Conservation (phyloP, 192 early-diverging fungal species). For the Coemansia sp. region DNA sequence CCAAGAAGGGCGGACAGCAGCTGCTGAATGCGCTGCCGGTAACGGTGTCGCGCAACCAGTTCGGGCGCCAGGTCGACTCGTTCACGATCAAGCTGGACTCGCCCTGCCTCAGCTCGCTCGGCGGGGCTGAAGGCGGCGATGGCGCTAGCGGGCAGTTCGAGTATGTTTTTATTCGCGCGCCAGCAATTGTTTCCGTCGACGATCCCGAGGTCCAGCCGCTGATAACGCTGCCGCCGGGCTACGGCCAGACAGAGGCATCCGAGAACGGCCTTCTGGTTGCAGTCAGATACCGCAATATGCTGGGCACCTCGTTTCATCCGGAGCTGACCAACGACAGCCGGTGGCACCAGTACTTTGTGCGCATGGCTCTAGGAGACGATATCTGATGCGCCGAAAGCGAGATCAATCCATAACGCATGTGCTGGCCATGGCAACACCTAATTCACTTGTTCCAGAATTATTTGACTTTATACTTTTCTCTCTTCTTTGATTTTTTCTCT, state of each 20-base stretch:
- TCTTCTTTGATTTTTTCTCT: neutral
- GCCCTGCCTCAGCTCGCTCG: slow-evolving; percentile 40
- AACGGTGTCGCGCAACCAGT: slow-evolving; percentile 88
- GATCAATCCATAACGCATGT: no score
- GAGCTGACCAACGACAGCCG: slow-evolving; percentile 88
- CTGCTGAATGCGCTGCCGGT: slow-evolving; percentile 80
- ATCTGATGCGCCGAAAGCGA: neutral
- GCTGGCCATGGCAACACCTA: no score
- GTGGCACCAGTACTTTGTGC: slow-evolving; percentile 84
- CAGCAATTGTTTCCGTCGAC: slow-evolving; percentile 71
- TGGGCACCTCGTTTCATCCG: slow-evolving; percentile 95
- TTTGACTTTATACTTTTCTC: no score
- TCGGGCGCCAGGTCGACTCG: slow-evolving; percentile 90
- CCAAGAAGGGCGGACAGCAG: slow-evolving; percentile 84
- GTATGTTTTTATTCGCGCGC: slow-evolving; percentile 94
- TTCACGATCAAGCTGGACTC: slow-evolving; percentile 73
- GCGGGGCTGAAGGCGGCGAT: slow-evolving; percentile 6
- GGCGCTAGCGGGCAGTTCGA: slow-evolving; percentile 38
- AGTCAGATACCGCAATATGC: slow-evolving; percentile 77
- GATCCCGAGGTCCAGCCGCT: slow-evolving; percentile 73
- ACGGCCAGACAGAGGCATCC: slow-evolving; percentile 50
- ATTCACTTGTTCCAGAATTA: no score
- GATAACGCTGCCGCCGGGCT: slow-evolving; percentile 56
- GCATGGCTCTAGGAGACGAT: slow-evolving; percentile 28
- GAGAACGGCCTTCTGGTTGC: slow-evolving; percentile 76